These are phyloP conservation scores for Avena eriantha DNA, from an alignment of 176 grass and related monocot genomes.

Conservation along the genomic window DNA sequence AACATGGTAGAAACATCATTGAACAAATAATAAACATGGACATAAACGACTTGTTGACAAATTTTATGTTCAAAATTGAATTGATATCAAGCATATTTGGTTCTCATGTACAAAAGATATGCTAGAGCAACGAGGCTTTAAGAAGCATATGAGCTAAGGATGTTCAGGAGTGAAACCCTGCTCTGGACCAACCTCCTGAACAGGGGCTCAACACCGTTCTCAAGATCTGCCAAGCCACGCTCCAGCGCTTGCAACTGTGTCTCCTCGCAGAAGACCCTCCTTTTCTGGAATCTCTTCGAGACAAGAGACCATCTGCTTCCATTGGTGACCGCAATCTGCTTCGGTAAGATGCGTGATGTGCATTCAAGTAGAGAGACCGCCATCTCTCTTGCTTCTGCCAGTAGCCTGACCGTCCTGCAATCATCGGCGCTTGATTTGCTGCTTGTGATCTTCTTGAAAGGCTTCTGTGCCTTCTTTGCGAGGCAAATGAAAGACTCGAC, in stretches of 20 bases:
- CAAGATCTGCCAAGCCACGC: constrained; percentile 25
- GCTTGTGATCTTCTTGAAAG: constrained; percentile 44
- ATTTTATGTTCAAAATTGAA: constrained; percentile 29
- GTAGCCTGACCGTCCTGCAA: constrained; percentile 6
- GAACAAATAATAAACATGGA: neutral
- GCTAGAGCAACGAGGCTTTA: neutral
- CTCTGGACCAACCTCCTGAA: constrained; percentile 55
- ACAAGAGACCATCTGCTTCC: constrained; percentile 53
- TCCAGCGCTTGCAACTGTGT: constrained; percentile 50
- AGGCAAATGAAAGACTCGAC: constrained; percentile 28
- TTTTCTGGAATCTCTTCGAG: constrained; percentile 53
- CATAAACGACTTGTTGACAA: neutral
- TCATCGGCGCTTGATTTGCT: neutral
- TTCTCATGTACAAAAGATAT: constrained; percentile 1
- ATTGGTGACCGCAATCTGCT: neutral
- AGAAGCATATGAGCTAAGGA: constrained; percentile 46
- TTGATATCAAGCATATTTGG: constrained; percentile 5
- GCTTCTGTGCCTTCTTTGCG: constrained; percentile 41
- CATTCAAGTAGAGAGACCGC: constrained; percentile 36
- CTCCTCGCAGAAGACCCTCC: constrained; percentile 37
- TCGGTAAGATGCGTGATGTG: neutral
- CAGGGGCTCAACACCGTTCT: constrained; percentile 29
- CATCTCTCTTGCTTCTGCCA: constrained; percentile 48
- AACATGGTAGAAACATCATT: neutral
- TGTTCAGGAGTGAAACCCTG: constrained; percentile 59